These are phyloP conservation scores for Nicotiana tabacum DNA, from an alignment of 257 asterid species.

Conservation along the genomic window DNA sequence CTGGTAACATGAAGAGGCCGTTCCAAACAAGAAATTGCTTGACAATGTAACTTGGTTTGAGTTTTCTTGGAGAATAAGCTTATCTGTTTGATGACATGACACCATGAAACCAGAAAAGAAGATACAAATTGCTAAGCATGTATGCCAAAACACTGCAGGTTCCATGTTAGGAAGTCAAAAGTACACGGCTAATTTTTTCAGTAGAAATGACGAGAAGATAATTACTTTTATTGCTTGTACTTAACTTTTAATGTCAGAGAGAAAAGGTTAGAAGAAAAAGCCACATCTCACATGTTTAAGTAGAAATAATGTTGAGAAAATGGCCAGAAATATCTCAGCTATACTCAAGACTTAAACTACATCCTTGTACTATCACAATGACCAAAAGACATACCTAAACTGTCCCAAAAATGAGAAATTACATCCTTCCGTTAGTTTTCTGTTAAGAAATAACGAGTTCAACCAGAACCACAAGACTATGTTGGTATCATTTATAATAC, in stretches of 20 bases:
- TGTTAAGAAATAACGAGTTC: no score
- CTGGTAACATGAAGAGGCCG: conserved; percentile 67
- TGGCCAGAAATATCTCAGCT: no score
- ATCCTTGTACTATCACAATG: no score
- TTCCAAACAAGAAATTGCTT: conserved; percentile 42
- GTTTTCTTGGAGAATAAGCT: conserved; percentile 14
- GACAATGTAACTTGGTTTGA: conserved; percentile 21
- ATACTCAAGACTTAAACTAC: no score
- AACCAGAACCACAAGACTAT: no score
- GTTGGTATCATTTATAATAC: no score
- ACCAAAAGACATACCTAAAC: no score
- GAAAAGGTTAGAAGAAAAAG: neutral
- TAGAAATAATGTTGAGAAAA: no score
- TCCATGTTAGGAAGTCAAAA: neutral
- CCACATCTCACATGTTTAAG: neutral
- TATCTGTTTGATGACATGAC: conserved; percentile 2
- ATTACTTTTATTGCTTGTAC: neutral
- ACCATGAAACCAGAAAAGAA: neutral
- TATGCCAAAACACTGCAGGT: neutral
- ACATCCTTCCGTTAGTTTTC: no score
- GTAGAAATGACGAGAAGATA: neutral
- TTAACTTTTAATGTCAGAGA: neutral
- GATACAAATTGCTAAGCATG: neutral
- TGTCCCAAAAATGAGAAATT: no score
- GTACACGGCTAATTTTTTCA: neutral